A percentile compares a stretch with the other conserved stretches of the same genome.
phyloP scores from a whole-genome alignment of 805 yeast genomes.

The Saturnispora gosingensis region DNA sequence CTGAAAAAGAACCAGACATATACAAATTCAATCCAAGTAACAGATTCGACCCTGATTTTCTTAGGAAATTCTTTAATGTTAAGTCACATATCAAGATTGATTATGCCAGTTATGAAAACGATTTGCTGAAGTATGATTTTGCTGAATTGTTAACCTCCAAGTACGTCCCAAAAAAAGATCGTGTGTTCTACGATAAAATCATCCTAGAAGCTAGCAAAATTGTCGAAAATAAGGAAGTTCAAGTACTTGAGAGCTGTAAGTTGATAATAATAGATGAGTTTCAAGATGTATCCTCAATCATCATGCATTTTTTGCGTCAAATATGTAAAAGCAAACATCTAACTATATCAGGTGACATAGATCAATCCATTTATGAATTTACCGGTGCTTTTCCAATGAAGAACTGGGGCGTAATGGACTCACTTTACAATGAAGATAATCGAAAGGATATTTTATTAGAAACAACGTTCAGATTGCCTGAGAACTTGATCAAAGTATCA shows the following conservation, averaged over 20 bases:
- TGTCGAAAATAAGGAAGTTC: background rate
- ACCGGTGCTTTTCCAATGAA: constrained; percentile 37
- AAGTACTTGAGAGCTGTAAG: constrained; percentile 1
- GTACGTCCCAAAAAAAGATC: constrained; percentile 2
- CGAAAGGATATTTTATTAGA: constrained; percentile 30
- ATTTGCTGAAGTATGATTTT: background rate
- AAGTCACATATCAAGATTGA: background rate
- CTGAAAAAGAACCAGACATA: constrained; percentile 20
- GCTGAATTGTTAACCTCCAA: constrained; percentile 4
- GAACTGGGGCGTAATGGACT: constrained; percentile 10
- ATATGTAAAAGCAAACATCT: constrained; percentile 39
- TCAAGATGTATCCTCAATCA: constrained; percentile 54
- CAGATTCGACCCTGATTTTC: background rate
- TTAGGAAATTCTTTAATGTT: background rate
- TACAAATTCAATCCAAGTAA: background rate
- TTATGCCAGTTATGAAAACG: background rate
- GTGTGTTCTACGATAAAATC: constrained; percentile 10
- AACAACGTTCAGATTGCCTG: constrained; percentile 55
- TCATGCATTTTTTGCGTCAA: constrained; percentile 36
- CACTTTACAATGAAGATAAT: background rate
- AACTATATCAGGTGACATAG: constrained; percentile 61
- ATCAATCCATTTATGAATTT: constrained; percentile 63
- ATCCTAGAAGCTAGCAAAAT: constrained; percentile 10
- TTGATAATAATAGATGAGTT: constrained; percentile 54
- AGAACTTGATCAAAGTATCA: constrained; percentile 43